phyloP scores from a whole-genome alignment of 768 basidiomycete genomes.

The Rubroboletus satanas region DNA sequence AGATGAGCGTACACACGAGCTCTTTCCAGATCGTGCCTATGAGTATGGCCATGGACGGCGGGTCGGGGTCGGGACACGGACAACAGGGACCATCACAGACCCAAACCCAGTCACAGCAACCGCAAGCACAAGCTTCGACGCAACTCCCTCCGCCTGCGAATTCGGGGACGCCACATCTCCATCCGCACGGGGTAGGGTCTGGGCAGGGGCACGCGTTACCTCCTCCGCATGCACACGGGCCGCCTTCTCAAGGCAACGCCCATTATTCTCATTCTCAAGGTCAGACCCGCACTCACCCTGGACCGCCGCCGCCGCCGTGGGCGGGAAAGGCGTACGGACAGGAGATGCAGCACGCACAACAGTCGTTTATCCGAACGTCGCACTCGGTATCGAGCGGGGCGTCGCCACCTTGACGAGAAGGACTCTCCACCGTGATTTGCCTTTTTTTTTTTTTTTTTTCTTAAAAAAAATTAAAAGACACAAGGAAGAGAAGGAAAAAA shows the following conservation, averaged over 20 bases:
- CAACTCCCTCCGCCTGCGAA: conserved; percentile 8
- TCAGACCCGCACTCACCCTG: conserved; percentile 14
- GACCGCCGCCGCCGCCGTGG: conserved; percentile 26
- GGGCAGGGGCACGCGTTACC: conserved; percentile 10
- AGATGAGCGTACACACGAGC: conserved; percentile 46
- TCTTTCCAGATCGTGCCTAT: conserved; percentile 51
- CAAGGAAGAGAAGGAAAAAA: background rate
- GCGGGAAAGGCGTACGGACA: conserved; percentile 20
- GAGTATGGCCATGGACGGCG: conserved; percentile 20
- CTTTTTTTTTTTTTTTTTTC: background rate
- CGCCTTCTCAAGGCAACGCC: conserved; percentile 5
- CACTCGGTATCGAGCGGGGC: conserved; percentile 39
- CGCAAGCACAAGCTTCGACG: conserved; percentile 5
- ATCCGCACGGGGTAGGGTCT: conserved; percentile 8
- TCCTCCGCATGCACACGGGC: conserved; percentile 5
- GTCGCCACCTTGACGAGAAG: conserved; percentile 24
- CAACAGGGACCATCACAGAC: conserved; percentile 3
- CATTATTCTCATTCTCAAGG: conserved; percentile 8
- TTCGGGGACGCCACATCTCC: conserved; percentile 15
- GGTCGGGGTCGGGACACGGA: conserved; percentile 8
- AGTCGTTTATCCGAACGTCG: conserved; percentile 47
- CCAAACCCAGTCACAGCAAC: conserved; percentile 5
- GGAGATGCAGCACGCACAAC: conserved; percentile 35
- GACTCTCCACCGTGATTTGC: background rate
- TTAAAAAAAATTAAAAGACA: background rate